A percentile compares a stretch with the other conserved stretches of the same genome.
phyloP scores from a whole-genome alignment of 2,329 filamentous ascomycete genomes.

The Zymoseptoria passerinii region DNA sequence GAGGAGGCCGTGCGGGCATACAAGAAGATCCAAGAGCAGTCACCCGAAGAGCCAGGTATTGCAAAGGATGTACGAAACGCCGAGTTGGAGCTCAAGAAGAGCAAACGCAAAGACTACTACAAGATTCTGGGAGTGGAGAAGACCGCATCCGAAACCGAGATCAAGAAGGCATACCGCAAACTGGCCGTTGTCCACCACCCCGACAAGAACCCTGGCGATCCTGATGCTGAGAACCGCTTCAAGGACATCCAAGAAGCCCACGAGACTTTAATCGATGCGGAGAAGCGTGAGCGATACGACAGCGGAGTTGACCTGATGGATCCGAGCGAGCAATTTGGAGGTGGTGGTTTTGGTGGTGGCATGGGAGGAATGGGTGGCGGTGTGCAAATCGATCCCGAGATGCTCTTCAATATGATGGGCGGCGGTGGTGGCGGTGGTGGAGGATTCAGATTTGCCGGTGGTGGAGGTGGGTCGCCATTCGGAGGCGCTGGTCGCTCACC shows the following conservation, averaged over 20 bases:
- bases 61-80: constrained; percentile 79
- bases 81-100: constrained; percentile 95
- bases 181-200: constrained; percentile 90
- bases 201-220: constrained; percentile 91
- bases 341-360: constrained; percentile 40
- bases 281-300: constrained; percentile 88
- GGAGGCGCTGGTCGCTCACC: constrained; percentile 10
- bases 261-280: constrained; percentile 85
- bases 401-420: constrained; percentile 74
- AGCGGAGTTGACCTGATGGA: constrained; percentile 87
- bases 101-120: constrained; percentile 95
- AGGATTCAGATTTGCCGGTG: constrained; percentile 14
- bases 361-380: constrained; percentile 40
- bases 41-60: constrained; percentile 72
- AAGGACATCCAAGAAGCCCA: constrained; percentile 98
- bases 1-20: constrained; percentile 83
- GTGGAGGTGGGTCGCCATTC: constrained; percentile 13
- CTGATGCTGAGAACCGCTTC: constrained; percentile 79
- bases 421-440: constrained; percentile 45
- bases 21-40: constrained; percentile 75
- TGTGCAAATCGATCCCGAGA: constrained; percentile 59
- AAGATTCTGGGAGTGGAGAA: constrained; percentile 89
- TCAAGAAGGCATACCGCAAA: constrained; percentile 96
- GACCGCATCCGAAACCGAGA: constrained; percentile 71
- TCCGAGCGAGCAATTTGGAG: constrained; percentile 74